Evolutionary conservation across 179 eudicot genomes (phyloP).

Genomic region (Silene coronaria): DNA sequence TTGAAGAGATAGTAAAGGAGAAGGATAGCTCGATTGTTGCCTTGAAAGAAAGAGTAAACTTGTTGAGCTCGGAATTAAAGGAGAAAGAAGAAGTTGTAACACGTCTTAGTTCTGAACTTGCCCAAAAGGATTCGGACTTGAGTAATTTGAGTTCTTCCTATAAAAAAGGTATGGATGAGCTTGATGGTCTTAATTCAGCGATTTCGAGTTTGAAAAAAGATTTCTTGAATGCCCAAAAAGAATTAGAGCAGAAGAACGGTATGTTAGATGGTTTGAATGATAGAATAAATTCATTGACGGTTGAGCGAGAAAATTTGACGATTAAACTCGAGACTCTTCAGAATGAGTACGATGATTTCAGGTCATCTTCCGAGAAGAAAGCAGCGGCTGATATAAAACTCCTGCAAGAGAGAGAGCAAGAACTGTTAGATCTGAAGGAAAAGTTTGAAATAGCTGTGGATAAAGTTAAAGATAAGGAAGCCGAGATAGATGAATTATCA

Average conservation of each 20-base stretch:
- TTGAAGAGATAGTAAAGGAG: slow-evolving; percentile 61
- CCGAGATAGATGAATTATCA: slow-evolving; percentile 42
- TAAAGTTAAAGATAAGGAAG: slow-evolving; percentile 40
- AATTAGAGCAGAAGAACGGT: slow-evolving; percentile 46
- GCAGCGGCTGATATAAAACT: slow-evolving; percentile 48
- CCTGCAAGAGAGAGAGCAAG: slow-evolving; percentile 44
- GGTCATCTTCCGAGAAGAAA: slow-evolving; percentile 38
- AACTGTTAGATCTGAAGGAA: slow-evolving; percentile 43
- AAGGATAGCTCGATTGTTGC: slow-evolving; percentile 43
- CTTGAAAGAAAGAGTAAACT: slow-evolving; percentile 53
- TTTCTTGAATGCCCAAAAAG: slow-evolving; percentile 35
- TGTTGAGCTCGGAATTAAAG: slow-evolving; percentile 54
- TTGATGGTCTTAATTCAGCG: slow-evolving; percentile 36
- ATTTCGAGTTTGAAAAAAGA: slow-evolving; percentile 37
- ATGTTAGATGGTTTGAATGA: slow-evolving; percentile 41
- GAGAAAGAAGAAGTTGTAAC: slow-evolving; percentile 53
- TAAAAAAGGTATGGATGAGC: slow-evolving; percentile 40
- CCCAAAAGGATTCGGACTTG: slow-evolving; percentile 49
- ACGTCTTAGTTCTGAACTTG: slow-evolving; percentile 41
- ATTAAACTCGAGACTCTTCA: slow-evolving; percentile 31
- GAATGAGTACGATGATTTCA: slow-evolving; percentile 43
- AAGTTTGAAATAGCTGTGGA: slow-evolving; percentile 33
- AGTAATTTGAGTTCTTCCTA: slow-evolving; percentile 28
- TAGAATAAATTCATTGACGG: slow-evolving; percentile 34
- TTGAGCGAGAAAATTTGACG: slow-evolving; percentile 42